Base-by-base conservation (phyloP, 1,284 basidiomycete genomes). In the Pseudozyma sp. region DNA sequence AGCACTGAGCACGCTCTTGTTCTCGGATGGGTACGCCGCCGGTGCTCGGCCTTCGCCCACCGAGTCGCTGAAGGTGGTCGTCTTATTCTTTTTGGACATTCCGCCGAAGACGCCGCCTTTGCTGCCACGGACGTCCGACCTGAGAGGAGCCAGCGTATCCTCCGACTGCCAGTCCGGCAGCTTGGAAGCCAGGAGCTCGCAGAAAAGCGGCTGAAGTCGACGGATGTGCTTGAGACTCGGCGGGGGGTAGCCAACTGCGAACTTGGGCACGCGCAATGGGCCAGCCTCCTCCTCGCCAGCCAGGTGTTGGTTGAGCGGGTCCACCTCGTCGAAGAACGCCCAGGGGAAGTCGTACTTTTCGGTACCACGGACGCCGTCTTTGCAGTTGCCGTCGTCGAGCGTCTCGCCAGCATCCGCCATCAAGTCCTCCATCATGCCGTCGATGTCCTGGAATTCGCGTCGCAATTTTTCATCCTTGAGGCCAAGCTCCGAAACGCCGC, bases 81-180 rank as follows among this genome's bases (percentile, higher is more conserved):
- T 55, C 40, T 42, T 65, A 16, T 54, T 31, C 59, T 59, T 66
- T 44, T 37, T 65, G 35, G 60, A 24, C 49, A 49, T 63, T 40
- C 63, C 16, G n/a, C 67, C 56, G 17, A 69, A 33, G 33, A 29
- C 29, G 10, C 43, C 42, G 14, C 33, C 37, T 39, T 49, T 53
- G 42, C 39, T 35, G 31, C 48, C 17, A 34, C 47, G 44, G 16
- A 40, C 14, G 9, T 63, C 53, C 29, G 37, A 49, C 34, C 63
- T 59, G 10, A 75, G 57, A 42, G 62, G 59, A 34, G 58, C 67
- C 14, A 69, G 52, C 42, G 65, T 66, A 14, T 76, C 75, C n/a
- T 63, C 66, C 10, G 71, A 65, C 61, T 78, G 77, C 79, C 79
- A 79, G 31, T 81, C 75, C 9, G 79, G 79, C 57, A 81, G 58